phyloP scores from a whole-genome alignment of 2,329 filamentous ascomycete genomes.

The Albophoma yamanashiensis region DNA sequence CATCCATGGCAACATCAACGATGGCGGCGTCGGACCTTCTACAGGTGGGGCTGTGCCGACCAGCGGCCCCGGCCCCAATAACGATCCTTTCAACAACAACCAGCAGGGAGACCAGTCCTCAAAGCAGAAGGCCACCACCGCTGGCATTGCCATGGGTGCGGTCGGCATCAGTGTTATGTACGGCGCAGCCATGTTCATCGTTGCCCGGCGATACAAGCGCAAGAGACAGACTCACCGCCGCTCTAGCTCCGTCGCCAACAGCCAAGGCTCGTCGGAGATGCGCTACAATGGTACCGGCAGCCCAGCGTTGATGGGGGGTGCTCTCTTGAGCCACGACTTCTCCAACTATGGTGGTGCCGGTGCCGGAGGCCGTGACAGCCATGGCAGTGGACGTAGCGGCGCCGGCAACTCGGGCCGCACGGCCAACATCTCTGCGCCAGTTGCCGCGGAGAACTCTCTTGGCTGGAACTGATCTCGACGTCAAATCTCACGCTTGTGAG shows the following conservation, averaged over 20 bases:
- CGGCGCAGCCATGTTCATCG: constrained; percentile 87
- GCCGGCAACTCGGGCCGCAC: constrained; percentile 44
- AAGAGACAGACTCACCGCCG: constrained; percentile 70
- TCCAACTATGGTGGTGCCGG: constrained; percentile 39
- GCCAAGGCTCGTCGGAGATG: constrained; percentile 38
- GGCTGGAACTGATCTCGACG: constrained; percentile 65
- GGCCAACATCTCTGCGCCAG: constrained; percentile 72
- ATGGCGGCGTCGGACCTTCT: constrained; percentile 22
- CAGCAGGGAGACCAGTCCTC: constrained; percentile 41
- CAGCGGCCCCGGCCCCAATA: constrained; percentile 16
- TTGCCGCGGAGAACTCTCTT: constrained; percentile 88
- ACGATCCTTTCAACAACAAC: constrained; percentile 30
- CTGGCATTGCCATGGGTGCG: constrained; percentile 65
- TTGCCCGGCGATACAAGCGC: constrained; percentile 83
- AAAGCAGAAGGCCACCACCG: constrained; percentile 50
- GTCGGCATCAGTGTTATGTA: constrained; percentile 76
- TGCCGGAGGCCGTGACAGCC: constrained; percentile 40
- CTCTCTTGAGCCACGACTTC: constrained; percentile 46
- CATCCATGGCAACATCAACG: constrained; percentile 24
- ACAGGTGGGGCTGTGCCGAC: constrained; percentile 10
- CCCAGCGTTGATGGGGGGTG: constrained; percentile 61
- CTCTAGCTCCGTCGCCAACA: constrained; percentile 58
- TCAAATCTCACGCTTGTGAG: background rate
- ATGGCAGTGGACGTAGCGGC: constrained; percentile 53
- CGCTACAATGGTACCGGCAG: constrained; percentile 37